These are phyloP conservation scores for Thelonectria rubi DNA, from an alignment of 2,329 filamentous ascomycete genomes.

Conservation along the genomic window DNA sequence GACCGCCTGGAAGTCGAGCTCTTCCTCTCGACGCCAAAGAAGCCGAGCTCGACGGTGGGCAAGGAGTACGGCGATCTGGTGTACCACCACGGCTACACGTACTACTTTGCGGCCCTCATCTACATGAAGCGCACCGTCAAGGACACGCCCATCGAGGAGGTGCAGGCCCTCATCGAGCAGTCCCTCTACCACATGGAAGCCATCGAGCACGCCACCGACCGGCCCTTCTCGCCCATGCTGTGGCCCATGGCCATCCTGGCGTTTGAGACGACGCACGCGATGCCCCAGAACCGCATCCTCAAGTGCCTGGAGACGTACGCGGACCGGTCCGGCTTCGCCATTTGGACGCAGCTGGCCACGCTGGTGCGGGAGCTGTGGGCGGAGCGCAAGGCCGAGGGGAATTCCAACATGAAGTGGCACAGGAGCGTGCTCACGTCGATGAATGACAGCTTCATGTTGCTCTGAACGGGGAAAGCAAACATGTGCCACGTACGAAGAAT, in stretches of 20 bases:
- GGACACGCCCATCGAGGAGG: slow-evolving; percentile 30
- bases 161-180: slow-evolving; percentile 38
- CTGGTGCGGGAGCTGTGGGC: slow-evolving; percentile 36
- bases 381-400: slow-evolving; percentile 26
- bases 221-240: slow-evolving; percentile 38
- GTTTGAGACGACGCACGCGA: slow-evolving; percentile 30
- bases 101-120: slow-evolving; percentile 38
- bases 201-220: slow-evolving; percentile 21
- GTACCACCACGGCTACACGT: slow-evolving; percentile 38
- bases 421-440: slow-evolving; percentile 32
- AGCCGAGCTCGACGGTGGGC: slow-evolving; percentile 21
- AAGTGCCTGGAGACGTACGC: slow-evolving; percentile 29
- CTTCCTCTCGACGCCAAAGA: slow-evolving; percentile 31
- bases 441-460: slow-evolving; percentile 38
- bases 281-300: slow-evolving; percentile 36
- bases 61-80: slow-evolving; percentile 35
- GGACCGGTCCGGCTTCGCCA: slow-evolving; percentile 32
- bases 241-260: slow-evolving; percentile 39
- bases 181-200: slow-evolving; percentile 36
- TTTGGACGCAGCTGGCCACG: slow-evolving; percentile 34
- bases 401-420: slow-evolving; percentile 35
- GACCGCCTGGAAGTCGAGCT: slow-evolving; percentile 38
- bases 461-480: slow-evolving; percentile 13
- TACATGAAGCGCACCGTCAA: slow-evolving; percentile 41
- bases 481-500: not conserved